A percentile compares a stretch with the other conserved stretches of the same genome.
Conservation (phyloP, 495 filamentous ascomycete genomes). For the Penicillium alfredii region DNA sequence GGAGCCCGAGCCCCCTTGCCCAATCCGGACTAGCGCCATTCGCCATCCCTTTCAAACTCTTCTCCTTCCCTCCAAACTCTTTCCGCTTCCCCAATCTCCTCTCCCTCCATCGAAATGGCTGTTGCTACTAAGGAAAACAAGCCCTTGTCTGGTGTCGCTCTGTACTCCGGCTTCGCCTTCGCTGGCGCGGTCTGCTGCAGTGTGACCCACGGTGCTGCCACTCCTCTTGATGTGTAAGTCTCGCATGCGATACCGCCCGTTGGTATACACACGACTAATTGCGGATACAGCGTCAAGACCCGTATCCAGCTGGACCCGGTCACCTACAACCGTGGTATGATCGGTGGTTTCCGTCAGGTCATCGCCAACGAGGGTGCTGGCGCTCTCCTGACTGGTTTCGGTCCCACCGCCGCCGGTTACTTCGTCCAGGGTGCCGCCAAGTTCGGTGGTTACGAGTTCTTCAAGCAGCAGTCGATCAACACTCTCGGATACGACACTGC, state of each 20-base stretch:
- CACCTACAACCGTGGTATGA: constrained; percentile 84
- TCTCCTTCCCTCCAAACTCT: constrained; percentile 16
- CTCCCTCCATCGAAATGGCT: constrained; percentile 36
- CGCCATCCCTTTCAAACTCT: constrained; percentile 35
- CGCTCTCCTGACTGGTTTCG: constrained; percentile 81
- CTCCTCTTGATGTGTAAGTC: constrained; percentile 95
- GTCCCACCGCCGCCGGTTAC: constrained; percentile 85
- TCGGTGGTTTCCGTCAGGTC: constrained; percentile 83
- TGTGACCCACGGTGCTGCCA: constrained; percentile 86
- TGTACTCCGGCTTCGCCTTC: constrained; percentile 83
- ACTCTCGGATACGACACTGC: constrained; percentile 71
- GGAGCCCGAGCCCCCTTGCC: constrained; percentile 14
- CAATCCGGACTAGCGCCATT: too few species aligned
- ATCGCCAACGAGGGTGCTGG: constrained; percentile 78
- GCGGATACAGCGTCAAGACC: constrained; percentile 75
- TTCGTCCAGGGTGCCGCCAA: constrained; percentile 95
- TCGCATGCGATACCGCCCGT: constrained; percentile 1
- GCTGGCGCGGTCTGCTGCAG: constrained; percentile 92
- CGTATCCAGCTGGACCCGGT: constrained; percentile 87
- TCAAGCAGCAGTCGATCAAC: constrained; percentile 92
- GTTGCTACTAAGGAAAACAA: constrained; percentile 34
- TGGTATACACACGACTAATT: neutral
- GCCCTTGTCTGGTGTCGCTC: constrained; percentile 36
- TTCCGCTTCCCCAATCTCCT: constrained; percentile 11
- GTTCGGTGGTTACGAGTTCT: constrained; percentile 92